Base-by-base conservation (phyloP, 2,329 filamentous ascomycete species). In the Cryphonectria parasitica region DNA sequence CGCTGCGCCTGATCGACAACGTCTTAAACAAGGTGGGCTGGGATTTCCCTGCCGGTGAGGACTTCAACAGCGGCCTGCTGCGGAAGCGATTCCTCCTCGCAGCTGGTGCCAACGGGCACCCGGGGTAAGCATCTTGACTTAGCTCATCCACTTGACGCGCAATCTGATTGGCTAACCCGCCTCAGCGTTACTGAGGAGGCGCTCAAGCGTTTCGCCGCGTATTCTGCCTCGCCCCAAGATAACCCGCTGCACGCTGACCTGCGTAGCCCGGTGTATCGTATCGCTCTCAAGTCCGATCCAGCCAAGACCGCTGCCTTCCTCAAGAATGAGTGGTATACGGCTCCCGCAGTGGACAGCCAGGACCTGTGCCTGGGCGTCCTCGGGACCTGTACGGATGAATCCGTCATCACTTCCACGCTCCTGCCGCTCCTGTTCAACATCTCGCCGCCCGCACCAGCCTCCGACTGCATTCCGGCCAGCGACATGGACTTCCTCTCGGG, bases 291-390 rank as follows among this genome's bases (percentile, higher is more conserved):
- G 74, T 80, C 82, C 70, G 89, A 95, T 74, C 90, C 94, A 8
- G 89, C 89, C 10, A 86, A 87, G 67, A 84, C 89, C 22, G 93
- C 94, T 74, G 87, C 92, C 39, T 87, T 90, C 10, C 87, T 99
- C 68, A 94, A 95, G 83, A 89, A 93, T 68, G 95, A 98, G 79
- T 98, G 93, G 86, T 86, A 89, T 73, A 90, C 85, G 66, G 96
- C 94, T 17, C 91, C 91, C 67, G 93, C 94, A 10, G 90, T 98
- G 52, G 96, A 98, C 77, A 95, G 94, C 76, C 97, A 95, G 81
- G 94, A 97, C 75, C 92, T 97, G 74, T 92, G 90, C 74, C 87
- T 98, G 3, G 85, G 88, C 52, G 89, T 92, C 4, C 87, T 99
- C 61, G 94, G 94, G 45, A 89, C 90, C 54, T 90, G 92, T 28